Conservation (phyloP, 2,329 filamentous ascomycete species). For the Leptodontidium sp. region DNA sequence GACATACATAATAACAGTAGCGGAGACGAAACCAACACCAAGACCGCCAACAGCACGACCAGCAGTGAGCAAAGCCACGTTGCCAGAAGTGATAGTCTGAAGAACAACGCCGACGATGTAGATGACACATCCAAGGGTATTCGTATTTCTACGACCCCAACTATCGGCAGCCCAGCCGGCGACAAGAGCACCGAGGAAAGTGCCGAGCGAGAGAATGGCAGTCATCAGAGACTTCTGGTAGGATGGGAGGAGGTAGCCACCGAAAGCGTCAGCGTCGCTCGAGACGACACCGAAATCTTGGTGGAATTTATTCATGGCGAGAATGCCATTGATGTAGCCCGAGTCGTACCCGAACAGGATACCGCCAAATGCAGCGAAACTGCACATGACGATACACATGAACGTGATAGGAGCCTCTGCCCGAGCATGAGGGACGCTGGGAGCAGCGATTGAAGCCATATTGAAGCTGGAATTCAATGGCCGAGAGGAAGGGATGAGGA, state of each 20-base stretch:
- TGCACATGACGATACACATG: constrained; percentile 56
- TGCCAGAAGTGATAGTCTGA: constrained; percentile 53
- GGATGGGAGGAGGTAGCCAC: neutral
- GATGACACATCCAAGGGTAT: constrained; percentile 35
- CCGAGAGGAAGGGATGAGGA: neutral
- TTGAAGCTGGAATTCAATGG: neutral
- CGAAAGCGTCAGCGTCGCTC: neutral
- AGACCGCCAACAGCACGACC: constrained; percentile 19
- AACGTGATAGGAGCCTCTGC: constrained; percentile 37
- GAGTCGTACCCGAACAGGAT: constrained; percentile 21
- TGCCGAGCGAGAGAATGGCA: constrained; percentile 24
- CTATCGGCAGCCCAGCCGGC: constrained; percentile 50
- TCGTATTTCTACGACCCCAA: constrained; percentile 46
- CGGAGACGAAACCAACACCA: constrained; percentile 26
- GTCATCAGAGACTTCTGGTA: constrained; percentile 19
- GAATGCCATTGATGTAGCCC: constrained; percentile 20
- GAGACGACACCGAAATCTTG: neutral
- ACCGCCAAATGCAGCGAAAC: constrained; percentile 16
- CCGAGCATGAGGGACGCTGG: neutral
- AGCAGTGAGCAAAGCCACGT: constrained; percentile 12
- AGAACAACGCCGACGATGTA: constrained; percentile 44
- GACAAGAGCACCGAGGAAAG: constrained; percentile 68
- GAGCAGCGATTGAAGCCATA: constrained; percentile 1
- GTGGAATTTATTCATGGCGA: constrained; percentile 22
- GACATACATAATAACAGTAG: constrained; percentile 44